phyloP scores from a whole-genome alignment of 805 yeast genomes.

The Yarrowia sp. region DNA sequence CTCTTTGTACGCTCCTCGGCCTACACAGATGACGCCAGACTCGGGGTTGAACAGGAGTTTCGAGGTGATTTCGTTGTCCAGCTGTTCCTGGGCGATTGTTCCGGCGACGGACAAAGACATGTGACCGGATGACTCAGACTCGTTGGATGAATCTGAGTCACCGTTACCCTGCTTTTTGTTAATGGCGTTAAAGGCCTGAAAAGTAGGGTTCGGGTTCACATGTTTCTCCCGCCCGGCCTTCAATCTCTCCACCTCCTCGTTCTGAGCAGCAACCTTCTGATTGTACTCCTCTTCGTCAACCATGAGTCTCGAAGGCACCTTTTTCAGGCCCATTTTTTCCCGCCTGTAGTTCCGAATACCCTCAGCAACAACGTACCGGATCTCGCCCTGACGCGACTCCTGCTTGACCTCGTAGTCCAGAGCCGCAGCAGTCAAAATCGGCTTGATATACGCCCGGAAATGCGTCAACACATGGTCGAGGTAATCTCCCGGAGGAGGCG shows the following conservation, averaged over 20 bases:
- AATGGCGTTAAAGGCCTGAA: slow-evolving; percentile 4
- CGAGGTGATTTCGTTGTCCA: slow-evolving; percentile 42
- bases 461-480: slow-evolving; percentile 74
- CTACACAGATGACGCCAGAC: slow-evolving; percentile 91
- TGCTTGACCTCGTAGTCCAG: slow-evolving; percentile 80
- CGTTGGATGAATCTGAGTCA: too few species aligned
- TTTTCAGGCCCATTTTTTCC: slow-evolving; percentile 48
- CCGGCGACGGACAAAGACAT: background rate
- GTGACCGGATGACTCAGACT: too few species aligned
- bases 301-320: slow-evolving; percentile 33
- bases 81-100: slow-evolving; percentile 45
- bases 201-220: slow-evolving; percentile 3
- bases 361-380: slow-evolving; percentile 81
- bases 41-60: slow-evolving; percentile 54
- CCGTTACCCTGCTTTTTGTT: background rate
- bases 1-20: slow-evolving; percentile 96
- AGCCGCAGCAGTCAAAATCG: slow-evolving; percentile 82
- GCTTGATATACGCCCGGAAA: slow-evolving; percentile 83
- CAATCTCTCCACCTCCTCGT: slow-evolving; percentile 26
- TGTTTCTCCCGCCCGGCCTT: slow-evolving; percentile 25
- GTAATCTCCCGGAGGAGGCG: slow-evolving; percentile 97
- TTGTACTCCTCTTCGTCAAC: slow-evolving; percentile 34
- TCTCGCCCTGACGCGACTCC: slow-evolving; percentile 87
- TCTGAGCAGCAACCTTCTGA: slow-evolving; percentile 37
- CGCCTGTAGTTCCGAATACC: slow-evolving; percentile 75